Evolutionary conservation across 164 flowering plant genomes (phyloP).

Genomic region (Houttuynia cordata): DNA sequence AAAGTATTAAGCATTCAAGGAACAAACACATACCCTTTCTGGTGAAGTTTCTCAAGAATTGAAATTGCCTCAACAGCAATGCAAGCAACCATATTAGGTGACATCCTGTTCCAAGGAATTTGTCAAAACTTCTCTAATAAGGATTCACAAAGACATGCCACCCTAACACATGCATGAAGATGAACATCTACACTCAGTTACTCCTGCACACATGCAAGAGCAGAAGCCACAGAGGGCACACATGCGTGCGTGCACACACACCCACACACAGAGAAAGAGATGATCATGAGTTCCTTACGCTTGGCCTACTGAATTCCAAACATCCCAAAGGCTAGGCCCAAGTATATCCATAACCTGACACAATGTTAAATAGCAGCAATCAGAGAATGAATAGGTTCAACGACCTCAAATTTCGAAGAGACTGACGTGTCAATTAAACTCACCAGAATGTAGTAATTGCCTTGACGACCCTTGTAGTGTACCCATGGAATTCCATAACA

Average conservation of each 20-base stretch:
- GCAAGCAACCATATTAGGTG: constrained; percentile 79
- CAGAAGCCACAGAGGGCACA: too few relatives aligned
- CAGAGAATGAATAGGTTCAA: neutral
- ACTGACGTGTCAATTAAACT: constrained; percentile 10
- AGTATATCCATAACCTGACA: constrained; percentile 92
- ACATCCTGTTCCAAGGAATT: constrained; percentile 51
- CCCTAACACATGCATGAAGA: neutral
- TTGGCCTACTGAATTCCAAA: constrained; percentile 74
- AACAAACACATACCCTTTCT: constrained; percentile 49
- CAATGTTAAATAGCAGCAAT: neutral
- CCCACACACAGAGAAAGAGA: neutral
- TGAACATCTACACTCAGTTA: neutral
- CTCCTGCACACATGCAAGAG: neutral
- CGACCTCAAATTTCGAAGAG: neutral
- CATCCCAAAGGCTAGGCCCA: constrained; percentile 95
- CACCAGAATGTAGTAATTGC: constrained; percentile 82
- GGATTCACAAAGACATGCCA: neutral
- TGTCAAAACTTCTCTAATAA: constrained; percentile 4
- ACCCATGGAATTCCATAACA: constrained; percentile 78
- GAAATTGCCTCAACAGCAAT: constrained; percentile 94
- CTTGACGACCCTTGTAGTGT: constrained; percentile 81
- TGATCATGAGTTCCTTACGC: constrained; percentile 35
- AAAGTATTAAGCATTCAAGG: constrained; percentile 1
- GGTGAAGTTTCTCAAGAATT: constrained; percentile 83
- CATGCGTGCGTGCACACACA: too few relatives aligned